A percentile compares a stretch with the other conserved stretches of the same genome.
Evolutionary conservation across 345 rosid species (phyloP).

Genomic region (Gossypium australe): DNA sequence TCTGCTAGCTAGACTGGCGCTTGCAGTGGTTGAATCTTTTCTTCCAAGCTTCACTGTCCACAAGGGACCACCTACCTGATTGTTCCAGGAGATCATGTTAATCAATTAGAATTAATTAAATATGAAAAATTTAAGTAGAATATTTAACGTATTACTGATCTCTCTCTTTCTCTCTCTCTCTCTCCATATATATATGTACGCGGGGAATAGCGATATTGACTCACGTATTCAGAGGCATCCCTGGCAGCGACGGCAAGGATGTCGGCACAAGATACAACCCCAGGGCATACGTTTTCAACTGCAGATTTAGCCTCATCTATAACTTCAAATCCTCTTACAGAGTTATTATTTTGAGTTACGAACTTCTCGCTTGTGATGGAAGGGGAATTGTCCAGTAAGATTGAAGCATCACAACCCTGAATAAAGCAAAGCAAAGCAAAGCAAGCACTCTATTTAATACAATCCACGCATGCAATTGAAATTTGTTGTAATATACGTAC

Average conservation of each 20-base stretch:
- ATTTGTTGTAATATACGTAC: neutral
- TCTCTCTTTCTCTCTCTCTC: too few species aligned
- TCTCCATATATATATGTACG: neutral
- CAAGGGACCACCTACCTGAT: constrained; percentile 38
- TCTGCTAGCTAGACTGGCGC: constrained; percentile 14
- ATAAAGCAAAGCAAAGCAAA: neutral
- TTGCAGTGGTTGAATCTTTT: constrained; percentile 40
- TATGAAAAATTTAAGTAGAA: too few species aligned
- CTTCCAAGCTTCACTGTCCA: constrained; percentile 43
- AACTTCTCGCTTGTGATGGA: constrained; percentile 32
- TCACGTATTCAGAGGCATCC: constrained; percentile 34
- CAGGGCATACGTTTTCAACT: constrained; percentile 45
- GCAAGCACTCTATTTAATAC: neutral
- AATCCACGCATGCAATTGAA: neutral
- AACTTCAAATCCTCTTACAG: constrained; percentile 32
- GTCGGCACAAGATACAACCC: constrained; percentile 59
- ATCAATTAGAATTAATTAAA: neutral
- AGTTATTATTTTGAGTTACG: constrained; percentile 26
- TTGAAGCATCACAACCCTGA: constrained; percentile 55
- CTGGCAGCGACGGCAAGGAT: constrained; percentile 48
- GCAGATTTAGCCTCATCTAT: constrained; percentile 45
- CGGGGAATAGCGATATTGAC: neutral
- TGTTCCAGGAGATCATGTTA: constrained; percentile 11
- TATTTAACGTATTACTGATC: too few species aligned
- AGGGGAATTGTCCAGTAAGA: constrained; percentile 31